Evolutionary conservation across 2,329 filamentous ascomycete genomes (phyloP), one percentile per base, ranked within the genome.

Genomic region (Ascochyta rabiei): DNA sequence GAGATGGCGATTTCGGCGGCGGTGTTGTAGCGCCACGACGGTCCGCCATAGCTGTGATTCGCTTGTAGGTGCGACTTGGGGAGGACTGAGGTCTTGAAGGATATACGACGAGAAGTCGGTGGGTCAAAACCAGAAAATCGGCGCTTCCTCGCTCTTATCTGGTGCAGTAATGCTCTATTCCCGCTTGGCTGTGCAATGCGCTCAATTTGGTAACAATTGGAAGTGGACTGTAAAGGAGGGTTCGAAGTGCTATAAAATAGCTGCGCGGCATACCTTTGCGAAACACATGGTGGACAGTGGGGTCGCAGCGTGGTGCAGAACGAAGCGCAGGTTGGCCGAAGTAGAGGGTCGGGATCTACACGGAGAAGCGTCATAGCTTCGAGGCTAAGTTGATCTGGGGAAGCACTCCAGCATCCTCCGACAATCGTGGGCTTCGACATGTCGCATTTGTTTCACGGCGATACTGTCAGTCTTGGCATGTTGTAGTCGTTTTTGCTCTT

Each of bases 241-340:
- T 37, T 21, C 21, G 12, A 31, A 12, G 38, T 12, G 47, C 38
- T 52, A 53, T 53, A 43, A 42, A 39, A 42, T 33, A 46, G 21
- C 39, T 21, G 54, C 18, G 35, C 26, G 26, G 43, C 23, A 44
- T 35, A 33, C 34, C n/a, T 40, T 21, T 46, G 48, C 23, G 47
- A 46, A 59, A 51, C 41, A 49, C 61, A 57, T 53, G 37, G 35
- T 54, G 28, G 50, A 47, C 52, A 53, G 46, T 54, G 51, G 43
- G 41, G 40, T 50, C 21, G 55, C 54, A 46, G 59, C 54, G 59
- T 50, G 53, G 51, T 55, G 53, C 43, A 57, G 50, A 48, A 49
- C 54, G 43, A 58, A 50, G 48, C 57, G 58, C 57, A 63, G 52
- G 53, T 56, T 53, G 50, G 63, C 63, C 57, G 57, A 63, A 55